Conservation (phyloP, 371 early-diverging fungal genomes). For the Cladochytrium tenue region DNA sequence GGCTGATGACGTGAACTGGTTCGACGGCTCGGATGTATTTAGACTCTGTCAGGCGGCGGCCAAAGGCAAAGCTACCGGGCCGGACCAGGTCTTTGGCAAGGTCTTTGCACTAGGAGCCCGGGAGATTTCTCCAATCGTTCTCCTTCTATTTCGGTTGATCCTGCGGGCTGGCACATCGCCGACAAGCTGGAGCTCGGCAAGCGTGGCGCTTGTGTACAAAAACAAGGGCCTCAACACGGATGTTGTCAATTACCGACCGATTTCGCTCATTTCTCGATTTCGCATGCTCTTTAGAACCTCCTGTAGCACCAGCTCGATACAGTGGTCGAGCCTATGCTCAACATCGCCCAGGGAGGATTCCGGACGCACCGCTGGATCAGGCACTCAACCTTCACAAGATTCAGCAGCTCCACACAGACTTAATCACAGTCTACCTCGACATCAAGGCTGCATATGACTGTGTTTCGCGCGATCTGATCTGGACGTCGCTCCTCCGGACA, state of each 20-base stretch:
- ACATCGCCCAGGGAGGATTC: slow-evolving; percentile 18
- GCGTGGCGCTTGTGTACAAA: slow-evolving; percentile 13
- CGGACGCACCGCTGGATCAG: slow-evolving; percentile 10
- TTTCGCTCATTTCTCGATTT: slow-evolving; percentile 12
- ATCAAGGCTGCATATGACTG: slow-evolving; percentile 21
- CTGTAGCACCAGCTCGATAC: not conserved
- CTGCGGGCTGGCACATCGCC: not conserved
- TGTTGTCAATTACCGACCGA: slow-evolving; percentile 17
- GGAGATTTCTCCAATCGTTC: no score
- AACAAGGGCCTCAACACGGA: slow-evolving; percentile 9
- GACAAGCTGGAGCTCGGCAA: slow-evolving; percentile 1
- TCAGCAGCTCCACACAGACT: not conserved
- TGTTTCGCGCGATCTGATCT: slow-evolving; percentile 6
- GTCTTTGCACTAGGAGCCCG: no score
- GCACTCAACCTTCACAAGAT: slow-evolving; percentile 11
- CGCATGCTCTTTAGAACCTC: slow-evolving; percentile 5
- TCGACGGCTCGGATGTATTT: no score
- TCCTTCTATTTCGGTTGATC: not conserved
- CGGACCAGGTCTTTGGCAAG: no score
- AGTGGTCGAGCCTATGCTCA: not conserved
- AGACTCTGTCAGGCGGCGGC: no score
- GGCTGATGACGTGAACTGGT: no score
- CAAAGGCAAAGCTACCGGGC: no score
- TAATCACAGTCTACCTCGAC: slow-evolving; percentile 3
- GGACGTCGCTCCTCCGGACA: not conserved